Percentiles rank a stretch among this genome's conserved stretches.
These are phyloP conservation scores for Colletotrichum melonis DNA, from an alignment of 2,329 filamentous ascomycete species.

Conservation along the genomic window DNA sequence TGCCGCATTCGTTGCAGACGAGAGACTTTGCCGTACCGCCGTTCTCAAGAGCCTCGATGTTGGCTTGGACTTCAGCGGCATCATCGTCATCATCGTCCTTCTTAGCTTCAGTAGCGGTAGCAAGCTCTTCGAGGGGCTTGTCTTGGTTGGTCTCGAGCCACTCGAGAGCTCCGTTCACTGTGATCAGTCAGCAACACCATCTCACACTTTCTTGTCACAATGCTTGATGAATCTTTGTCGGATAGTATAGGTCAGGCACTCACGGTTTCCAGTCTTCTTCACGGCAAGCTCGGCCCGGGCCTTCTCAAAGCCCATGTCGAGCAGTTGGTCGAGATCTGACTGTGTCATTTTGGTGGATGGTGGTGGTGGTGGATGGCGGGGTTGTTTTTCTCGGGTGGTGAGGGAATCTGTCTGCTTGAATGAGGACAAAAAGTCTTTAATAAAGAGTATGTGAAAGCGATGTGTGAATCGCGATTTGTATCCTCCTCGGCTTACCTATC, in stretches of 20 bases:
- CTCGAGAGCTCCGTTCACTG: conserved; percentile 89
- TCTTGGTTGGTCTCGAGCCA: conserved; percentile 96
- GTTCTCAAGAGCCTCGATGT: conserved; percentile 74
- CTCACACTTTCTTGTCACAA: neutral
- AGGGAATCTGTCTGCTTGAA: neutral
- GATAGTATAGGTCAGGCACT: conserved; percentile 47
- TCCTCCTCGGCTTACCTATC: neutral
- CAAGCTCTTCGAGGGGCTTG: conserved; percentile 85
- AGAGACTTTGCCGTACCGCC: conserved; percentile 83
- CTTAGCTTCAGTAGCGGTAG: conserved; percentile 53
- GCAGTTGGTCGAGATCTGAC: conserved; percentile 69
- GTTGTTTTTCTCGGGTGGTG: conserved; percentile 29
- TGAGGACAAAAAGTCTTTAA: neutral
- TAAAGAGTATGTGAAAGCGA: neutral
- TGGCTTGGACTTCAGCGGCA: conserved; percentile 59
- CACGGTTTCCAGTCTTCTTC: conserved; percentile 83
- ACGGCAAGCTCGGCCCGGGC: conserved; percentile 85
- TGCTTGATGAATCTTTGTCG: neutral
- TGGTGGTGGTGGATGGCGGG: conserved; percentile 13
- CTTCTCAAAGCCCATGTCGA: conserved; percentile 85
- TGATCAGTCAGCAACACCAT: conserved; percentile 17
- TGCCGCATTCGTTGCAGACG: conserved; percentile 94
- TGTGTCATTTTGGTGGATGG: conserved; percentile 59
- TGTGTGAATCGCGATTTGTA: neutral
- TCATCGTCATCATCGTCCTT: conserved; percentile 56